Percentiles rank a stretch among this genome's conserved stretches.
phyloP scores from a whole-genome alignment of 2,329 filamentous ascomycete genomes.

The Penicillium capsulatum region DNA sequence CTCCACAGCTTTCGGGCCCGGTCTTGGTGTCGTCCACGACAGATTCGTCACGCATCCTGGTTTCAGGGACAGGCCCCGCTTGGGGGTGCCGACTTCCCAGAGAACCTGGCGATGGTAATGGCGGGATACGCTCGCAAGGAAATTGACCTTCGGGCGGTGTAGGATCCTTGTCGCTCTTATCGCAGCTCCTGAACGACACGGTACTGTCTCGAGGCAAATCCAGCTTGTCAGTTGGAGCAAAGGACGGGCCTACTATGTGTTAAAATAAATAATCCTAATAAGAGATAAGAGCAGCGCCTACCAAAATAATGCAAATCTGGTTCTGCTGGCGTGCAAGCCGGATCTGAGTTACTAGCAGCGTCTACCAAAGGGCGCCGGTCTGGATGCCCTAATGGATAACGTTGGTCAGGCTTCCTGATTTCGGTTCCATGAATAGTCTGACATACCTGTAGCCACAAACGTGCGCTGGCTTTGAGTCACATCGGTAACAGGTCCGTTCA shows the following conservation, averaged over 20 bases:
- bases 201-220: neutral
- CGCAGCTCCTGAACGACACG: neutral
- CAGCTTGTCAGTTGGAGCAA: neutral
- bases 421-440: no score
- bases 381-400: slow-evolving; percentile 46
- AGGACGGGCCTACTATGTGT: neutral
- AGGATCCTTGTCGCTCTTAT: neutral
- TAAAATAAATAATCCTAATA: neutral
- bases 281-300: neutral
- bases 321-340: neutral
- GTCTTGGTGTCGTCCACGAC: neutral
- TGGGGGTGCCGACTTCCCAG: neutral
- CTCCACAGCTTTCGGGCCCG: neutral
- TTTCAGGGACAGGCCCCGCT: neutral
- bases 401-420: no score
- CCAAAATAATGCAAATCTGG: neutral
- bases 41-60: neutral
- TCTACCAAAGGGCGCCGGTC: neutral
- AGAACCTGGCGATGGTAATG: neutral
- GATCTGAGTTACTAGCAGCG: neutral
- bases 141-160: neutral
- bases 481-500: no score
- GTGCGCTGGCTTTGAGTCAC: no score
- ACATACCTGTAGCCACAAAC: no score
- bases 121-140: neutral